Conservation (phyloP, 495 filamentous ascomycete species). For the Aspergillus kassunensis region DNA sequence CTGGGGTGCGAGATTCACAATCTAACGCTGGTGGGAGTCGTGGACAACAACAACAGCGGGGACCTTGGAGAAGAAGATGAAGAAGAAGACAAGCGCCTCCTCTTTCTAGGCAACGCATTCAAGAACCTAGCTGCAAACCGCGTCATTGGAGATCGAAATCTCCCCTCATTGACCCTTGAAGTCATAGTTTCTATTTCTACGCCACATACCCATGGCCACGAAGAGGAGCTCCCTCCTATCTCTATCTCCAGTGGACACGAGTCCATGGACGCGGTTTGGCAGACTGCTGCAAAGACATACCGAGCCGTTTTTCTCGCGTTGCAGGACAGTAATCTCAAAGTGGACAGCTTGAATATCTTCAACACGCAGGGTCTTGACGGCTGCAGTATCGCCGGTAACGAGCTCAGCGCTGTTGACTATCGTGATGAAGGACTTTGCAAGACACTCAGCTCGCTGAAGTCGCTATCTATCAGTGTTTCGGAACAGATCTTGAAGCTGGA, state of each 20-base stretch:
- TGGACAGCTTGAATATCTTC: neutral
- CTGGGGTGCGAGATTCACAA: neutral
- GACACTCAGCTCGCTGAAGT: neutral
- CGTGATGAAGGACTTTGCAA: neutral
- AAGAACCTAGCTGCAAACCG: neutral
- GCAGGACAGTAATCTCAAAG: neutral
- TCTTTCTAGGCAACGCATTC: neutral
- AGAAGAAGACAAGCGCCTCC: neutral
- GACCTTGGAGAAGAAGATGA: neutral
- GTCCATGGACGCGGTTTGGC: neutral
- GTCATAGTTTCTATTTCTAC: neutral
- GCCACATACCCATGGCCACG: no score
- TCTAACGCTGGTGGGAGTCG: neutral
- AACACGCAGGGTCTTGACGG: neutral
- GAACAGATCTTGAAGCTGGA: neutral
- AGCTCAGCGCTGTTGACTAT: neutral
- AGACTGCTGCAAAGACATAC: neutral
- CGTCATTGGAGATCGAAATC: neutral
- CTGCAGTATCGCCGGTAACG: conserved; percentile 3
- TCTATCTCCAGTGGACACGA: neutral
- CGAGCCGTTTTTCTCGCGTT: neutral
- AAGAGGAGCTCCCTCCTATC: neutral
- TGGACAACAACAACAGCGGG: neutral
- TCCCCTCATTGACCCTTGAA: neutral
- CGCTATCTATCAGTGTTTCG: conserved; percentile 1